Conservation (phyloP, 257 asterid species). For the Craterostigma plantagineum region DNA sequence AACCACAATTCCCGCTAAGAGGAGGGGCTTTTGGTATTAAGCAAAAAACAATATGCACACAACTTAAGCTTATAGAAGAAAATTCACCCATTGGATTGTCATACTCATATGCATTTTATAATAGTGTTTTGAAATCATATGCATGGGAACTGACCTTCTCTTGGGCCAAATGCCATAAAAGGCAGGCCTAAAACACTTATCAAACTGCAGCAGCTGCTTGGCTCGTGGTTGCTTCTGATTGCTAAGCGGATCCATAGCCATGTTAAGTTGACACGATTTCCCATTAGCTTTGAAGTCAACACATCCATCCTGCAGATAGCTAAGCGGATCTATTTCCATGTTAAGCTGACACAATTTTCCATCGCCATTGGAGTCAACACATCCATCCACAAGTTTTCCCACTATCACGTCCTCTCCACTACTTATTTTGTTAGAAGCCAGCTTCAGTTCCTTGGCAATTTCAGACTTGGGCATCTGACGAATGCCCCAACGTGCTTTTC, state of each 20-base stretch:
- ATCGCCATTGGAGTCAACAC: constrained; percentile 24
- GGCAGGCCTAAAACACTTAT: constrained; percentile 82
- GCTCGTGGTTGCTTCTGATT: constrained; percentile 14
- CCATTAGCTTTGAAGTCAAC: no score
- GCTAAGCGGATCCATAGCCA: no score
- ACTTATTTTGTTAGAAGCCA: constrained; percentile 25
- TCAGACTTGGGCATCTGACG: constrained; percentile 65
- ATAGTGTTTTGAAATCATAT: no score
- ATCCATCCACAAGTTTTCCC: constrained; percentile 39
- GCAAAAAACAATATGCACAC: no score
- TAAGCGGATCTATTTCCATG: constrained; percentile 8
- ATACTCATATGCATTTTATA: no score
- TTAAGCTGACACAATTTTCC: constrained; percentile 14
- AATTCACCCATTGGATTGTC: no score
- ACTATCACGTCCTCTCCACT: constrained; percentile 28
- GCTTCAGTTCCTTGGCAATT: constrained; percentile 77
- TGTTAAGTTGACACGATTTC: no score
- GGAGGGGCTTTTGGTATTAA: no score
- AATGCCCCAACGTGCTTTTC: constrained; percentile 47
- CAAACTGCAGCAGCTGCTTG: constrained; percentile 77
- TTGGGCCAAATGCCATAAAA: constrained; percentile 78
- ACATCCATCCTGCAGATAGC: no score
- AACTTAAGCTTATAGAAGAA: no score
- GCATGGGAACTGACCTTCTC: constrained; percentile 36
- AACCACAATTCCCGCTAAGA: no score